Percentiles rank a stretch among this genome's conserved stretches.
These are phyloP conservation scores for Linaria vulgaris DNA, from an alignment of 257 asterid species.

Conservation along the genomic window DNA sequence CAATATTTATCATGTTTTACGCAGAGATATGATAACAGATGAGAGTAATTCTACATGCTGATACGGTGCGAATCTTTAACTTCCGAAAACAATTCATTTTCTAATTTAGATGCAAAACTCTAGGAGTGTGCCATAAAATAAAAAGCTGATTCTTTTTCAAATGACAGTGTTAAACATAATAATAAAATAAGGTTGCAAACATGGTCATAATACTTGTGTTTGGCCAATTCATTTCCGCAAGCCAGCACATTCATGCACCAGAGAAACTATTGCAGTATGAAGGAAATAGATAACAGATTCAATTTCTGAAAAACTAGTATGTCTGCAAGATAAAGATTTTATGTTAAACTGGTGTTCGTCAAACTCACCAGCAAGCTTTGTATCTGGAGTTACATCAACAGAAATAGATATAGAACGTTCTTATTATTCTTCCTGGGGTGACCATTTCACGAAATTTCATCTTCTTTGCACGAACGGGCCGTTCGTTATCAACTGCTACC, in stretches of 20 bases:
- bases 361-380: slow-evolving; percentile 47
- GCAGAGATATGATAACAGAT: background rate
- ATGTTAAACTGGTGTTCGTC: slow-evolving; percentile 22
- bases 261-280: background rate
- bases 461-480: slow-evolving; percentile 27
- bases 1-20: background rate
- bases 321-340: too few species aligned
- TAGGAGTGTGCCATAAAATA: too few species aligned
- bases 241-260: too few species aligned
- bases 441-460: slow-evolving; percentile 29
- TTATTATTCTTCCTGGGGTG: slow-evolving; percentile 30
- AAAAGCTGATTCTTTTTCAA: slow-evolving; percentile 15
- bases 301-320: background rate
- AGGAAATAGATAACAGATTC: background rate
- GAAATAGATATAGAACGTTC: slow-evolving; percentile 36
- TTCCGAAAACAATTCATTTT: background rate
- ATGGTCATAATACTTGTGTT: too few species aligned
- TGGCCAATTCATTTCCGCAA: too few species aligned
- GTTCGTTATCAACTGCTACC: slow-evolving; percentile 30
- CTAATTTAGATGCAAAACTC: too few species aligned
- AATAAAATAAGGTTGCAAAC: background rate
- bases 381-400: slow-evolving; percentile 39
- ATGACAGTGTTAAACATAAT: background rate
- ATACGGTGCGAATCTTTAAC: background rate
- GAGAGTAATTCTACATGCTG: background rate